Base-by-base conservation (phyloP, 805 yeast species). In the Yarrowia porcina region DNA sequence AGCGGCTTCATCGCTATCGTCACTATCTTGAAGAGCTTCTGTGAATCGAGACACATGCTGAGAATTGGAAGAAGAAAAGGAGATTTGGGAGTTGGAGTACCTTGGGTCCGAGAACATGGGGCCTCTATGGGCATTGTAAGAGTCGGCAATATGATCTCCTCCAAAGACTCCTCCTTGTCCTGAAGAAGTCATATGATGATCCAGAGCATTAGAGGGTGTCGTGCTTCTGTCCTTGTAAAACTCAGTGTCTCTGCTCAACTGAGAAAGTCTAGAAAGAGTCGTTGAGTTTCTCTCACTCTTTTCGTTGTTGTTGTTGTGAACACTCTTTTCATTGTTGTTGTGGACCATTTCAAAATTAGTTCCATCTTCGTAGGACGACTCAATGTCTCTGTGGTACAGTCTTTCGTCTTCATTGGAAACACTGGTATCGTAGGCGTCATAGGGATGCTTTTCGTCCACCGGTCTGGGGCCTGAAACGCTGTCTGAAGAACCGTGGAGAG, bases 211-310 rank as follows among this genome's bases (percentile, higher is more conserved):
- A 41, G 57, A 49, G 5, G 57, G 57, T 32, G 57, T 49, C 7
- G 57, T 49, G 20, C 32, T 33, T 49, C 57, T 6, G 42, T 49
- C 57, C 57, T 49, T 49, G 44, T 52, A 52, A 6, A 52, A 35
- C 44, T 52, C 59, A 1, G 30, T 49, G 2, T 49, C 56, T 11
- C 35, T 2, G 30, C 30, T 35, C 9, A 52, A 21, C 9, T 32
- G 36, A 1, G 54, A 47, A 4, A 47, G 59, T 25, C 33, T n/a
- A 9, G 54, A 47, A 1, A 30, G 13, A 2, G 56, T 49, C 6
- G 56, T 49, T 3, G 56, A 49, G 39, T 49, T 9, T 30, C 52
- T 20, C 12, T 45, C 36, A 3, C 28, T 8, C 8, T 25, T 25
- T 4, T 25, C 28, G 28, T 32, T 39, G 28, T 49, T 41, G 30